These are phyloP conservation scores for Massarina eburnea DNA, from an alignment of 2,329 filamentous ascomycete genomes.

Conservation along the genomic window DNA sequence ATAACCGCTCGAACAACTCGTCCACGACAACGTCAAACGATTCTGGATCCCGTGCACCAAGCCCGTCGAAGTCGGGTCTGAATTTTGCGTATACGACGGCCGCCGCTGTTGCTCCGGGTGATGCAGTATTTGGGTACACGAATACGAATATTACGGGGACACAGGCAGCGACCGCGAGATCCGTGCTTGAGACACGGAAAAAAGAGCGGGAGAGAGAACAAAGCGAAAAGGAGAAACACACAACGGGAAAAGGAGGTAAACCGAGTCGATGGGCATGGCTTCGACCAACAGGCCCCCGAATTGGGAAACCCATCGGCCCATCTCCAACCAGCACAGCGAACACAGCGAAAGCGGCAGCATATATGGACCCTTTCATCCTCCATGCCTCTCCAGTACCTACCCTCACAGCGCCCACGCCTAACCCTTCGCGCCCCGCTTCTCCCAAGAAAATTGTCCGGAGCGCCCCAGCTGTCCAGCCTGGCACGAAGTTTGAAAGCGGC, in stretches of 20 bases:
- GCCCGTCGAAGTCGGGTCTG: slow-evolving; percentile 22
- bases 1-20: slow-evolving; percentile 13
- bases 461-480: neutral
- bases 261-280: slow-evolving; percentile 31
- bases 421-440: slow-evolving; percentile 11
- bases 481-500: slow-evolving; percentile 20
- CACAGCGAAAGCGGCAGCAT: slow-evolving; percentile 7
- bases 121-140: slow-evolving; percentile 26
- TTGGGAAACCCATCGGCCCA: slow-evolving; percentile 19
- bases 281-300: slow-evolving; percentile 14
- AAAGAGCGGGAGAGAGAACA: slow-evolving; percentile 1
- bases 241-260: slow-evolving; percentile 10
- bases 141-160: slow-evolving; percentile 16
- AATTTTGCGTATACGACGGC: slow-evolving; percentile 25
- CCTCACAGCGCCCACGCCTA: slow-evolving; percentile 9
- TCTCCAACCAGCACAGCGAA: neutral
- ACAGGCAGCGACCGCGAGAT: slow-evolving; percentile 10
- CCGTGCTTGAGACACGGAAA: neutral
- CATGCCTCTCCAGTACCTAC: slow-evolving; percentile 12
- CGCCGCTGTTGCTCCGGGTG: slow-evolving; percentile 10
- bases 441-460: slow-evolving; percentile 12
- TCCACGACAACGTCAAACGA: too few species aligned
- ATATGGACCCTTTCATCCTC: slow-evolving; percentile 20
- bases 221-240: slow-evolving; percentile 3
- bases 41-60: slow-evolving; percentile 15